phyloP scores from a whole-genome alignment of 225 moss, liverwort and hornwort genomes.

The Lunularia cruciata region DNA sequence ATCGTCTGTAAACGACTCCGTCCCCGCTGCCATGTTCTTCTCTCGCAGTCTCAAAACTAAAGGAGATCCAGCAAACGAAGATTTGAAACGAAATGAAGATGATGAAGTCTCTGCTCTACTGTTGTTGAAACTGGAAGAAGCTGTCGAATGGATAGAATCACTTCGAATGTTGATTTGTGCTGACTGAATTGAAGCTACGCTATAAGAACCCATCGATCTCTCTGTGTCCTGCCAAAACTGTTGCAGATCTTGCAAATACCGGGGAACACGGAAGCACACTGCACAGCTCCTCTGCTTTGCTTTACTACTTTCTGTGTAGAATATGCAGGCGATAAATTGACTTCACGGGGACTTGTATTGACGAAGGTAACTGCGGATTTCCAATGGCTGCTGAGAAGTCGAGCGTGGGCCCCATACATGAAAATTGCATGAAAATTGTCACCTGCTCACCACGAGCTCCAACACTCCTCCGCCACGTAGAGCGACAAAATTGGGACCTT shows the following conservation, averaged over 20 bases:
- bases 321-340: too few relatives aligned
- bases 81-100: not conserved
- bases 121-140: too few relatives aligned
- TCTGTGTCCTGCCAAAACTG: not conserved
- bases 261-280: not conserved
- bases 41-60: not conserved
- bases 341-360: not conserved
- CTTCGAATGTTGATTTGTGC: not conserved
- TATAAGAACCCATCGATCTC: constrained; percentile 9
- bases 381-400: not conserved
- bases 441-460: not conserved
- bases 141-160: not conserved
- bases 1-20: not conserved
- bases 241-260: not conserved
- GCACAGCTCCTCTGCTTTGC: not conserved
- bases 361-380: not conserved
- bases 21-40: not conserved
- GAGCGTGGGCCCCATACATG: not conserved
- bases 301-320: not conserved
- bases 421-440: not conserved
- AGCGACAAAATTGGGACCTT: too few relatives aligned
- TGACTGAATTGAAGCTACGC: not conserved
- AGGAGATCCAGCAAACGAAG: constrained; percentile 24
- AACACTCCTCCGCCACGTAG: not conserved
- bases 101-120: too few relatives aligned